Evolutionary conservation across 2,329 filamentous ascomycete genomes (phyloP), one percentile per base, ranked within the genome.

Genomic region (Ascochyta viciae-villosae): DNA sequence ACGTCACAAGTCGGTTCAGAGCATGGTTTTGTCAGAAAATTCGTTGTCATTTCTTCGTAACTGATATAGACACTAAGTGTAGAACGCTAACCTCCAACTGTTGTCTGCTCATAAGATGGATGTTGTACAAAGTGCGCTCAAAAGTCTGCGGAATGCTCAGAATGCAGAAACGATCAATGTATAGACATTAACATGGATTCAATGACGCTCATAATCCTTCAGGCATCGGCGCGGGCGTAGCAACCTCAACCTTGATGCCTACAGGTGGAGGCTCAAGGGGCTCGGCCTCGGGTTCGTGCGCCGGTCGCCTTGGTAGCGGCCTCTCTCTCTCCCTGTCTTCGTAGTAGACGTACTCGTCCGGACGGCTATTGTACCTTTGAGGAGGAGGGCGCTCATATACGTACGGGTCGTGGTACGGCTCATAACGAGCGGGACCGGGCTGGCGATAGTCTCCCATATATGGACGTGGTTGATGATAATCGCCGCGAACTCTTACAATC

Each of bases 341-440:
- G 29, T 73, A 71, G 35, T 73, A 73, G 26, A 73, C 60, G 41
- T 72, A 71, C 48, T 66, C 61, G 23, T 66, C 63, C 16, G 64
- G 53, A 1, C 62, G 64, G 45, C 62, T 65, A 19, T 66, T 66
- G 54, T 69, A 66, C 22, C 67, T 54, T 29, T 67, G 70, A 23
- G 65, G 56, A 12, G 58, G 62, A 4, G 66, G 65, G 4, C 68
- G 63, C 39, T 73, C 68, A 41, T 73, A 73, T 34, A 71, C 58
- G 41, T 74, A 74, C 45, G 68, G 63, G 24, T 74, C 65, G 24
- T 64, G 62, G 12, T 72, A 67, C 16, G 64, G 54, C 37, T 73
- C 70, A 48, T 72, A 75, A 16, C 68, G 63, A 4, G 58, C 49
- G 15, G 66, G 57, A 22, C 64, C 60, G 26, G 65, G 59, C 22